Conservation (phyloP, 2,329 filamentous ascomycete species). For the Zarea fungicola region DNA sequence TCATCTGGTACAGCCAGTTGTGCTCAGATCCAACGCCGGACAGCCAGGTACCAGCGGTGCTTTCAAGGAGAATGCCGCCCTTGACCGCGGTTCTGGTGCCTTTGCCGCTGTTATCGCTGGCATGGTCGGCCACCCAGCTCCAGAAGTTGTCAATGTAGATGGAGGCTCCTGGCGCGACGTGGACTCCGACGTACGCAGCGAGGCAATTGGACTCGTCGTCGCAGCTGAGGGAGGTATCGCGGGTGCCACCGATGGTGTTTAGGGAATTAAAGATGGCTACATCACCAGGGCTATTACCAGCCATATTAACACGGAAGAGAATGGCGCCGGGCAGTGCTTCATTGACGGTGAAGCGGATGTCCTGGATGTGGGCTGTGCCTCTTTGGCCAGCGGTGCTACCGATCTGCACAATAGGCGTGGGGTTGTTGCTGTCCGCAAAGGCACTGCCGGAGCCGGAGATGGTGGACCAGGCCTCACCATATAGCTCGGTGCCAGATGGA, state of each 20-base stretch:
- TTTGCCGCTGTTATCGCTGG: conserved; percentile 41
- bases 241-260: conserved; percentile 41
- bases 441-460: conserved; percentile 40
- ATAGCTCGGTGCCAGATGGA: conserved; percentile 40
- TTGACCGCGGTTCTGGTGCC: conserved; percentile 42
- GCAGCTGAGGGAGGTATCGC: conserved; percentile 33
- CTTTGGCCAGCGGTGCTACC: conserved; percentile 33
- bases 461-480: conserved; percentile 50
- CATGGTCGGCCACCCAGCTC: conserved; percentile 45
- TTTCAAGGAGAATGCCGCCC: conserved; percentile 43
- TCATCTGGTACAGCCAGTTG: conserved; percentile 53
- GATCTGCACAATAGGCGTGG: conserved; percentile 29
- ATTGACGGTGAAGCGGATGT: conserved; percentile 47
- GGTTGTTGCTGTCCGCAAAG: conserved; percentile 40
- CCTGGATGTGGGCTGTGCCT: conserved; percentile 44
- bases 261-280: conserved; percentile 46
- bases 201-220: conserved; percentile 32
- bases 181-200: conserved; percentile 43
- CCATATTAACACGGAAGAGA: conserved; percentile 46
- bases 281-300: conserved; percentile 38
- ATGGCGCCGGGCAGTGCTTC: conserved; percentile 36
- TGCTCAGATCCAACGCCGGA: conserved; percentile 45
- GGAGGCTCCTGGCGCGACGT: conserved; percentile 40
- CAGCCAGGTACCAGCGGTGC: conserved; percentile 47
- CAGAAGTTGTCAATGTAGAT: conserved; percentile 50